phyloP scores from a whole-genome alignment of 2,329 filamentous ascomycete species.

The Cytospora mali region DNA sequence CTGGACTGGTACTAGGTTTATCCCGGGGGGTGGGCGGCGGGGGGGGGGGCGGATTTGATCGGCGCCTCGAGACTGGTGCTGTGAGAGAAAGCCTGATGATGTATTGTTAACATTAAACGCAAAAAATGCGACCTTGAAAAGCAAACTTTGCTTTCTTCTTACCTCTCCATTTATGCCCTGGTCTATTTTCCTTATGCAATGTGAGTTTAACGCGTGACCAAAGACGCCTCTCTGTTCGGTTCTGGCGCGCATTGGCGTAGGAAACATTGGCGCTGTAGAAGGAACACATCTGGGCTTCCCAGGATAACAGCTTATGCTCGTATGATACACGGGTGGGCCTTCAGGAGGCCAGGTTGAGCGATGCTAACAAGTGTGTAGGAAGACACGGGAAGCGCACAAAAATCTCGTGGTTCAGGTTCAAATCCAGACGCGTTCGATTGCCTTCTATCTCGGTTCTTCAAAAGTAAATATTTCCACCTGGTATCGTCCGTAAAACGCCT shows the following conservation, averaged over 20 bases:
- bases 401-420: background rate
- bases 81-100: background rate
- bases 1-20: constrained; percentile 8
- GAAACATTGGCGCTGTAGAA: too few relatives aligned
- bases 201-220: background rate
- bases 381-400: background rate
- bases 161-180: background rate
- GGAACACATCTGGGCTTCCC: too few relatives aligned
- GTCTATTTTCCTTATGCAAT: background rate
- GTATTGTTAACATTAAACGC: background rate
- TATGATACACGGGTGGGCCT: too few relatives aligned
- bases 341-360: too few relatives aligned
- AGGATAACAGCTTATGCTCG: too few relatives aligned
- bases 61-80: background rate
- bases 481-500: constrained; percentile 17
- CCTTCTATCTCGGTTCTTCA: background rate
- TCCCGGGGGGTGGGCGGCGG: background rate
- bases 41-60: background rate
- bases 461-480: background rate
- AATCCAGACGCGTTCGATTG: background rate
- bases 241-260: too few relatives aligned
- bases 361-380: too few relatives aligned
- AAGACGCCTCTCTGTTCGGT: too few relatives aligned
- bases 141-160: background rate
- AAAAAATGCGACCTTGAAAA: background rate